phyloP scores from a whole-genome alignment of 129 eudicot genomes.

The Logfia minima region DNA sequence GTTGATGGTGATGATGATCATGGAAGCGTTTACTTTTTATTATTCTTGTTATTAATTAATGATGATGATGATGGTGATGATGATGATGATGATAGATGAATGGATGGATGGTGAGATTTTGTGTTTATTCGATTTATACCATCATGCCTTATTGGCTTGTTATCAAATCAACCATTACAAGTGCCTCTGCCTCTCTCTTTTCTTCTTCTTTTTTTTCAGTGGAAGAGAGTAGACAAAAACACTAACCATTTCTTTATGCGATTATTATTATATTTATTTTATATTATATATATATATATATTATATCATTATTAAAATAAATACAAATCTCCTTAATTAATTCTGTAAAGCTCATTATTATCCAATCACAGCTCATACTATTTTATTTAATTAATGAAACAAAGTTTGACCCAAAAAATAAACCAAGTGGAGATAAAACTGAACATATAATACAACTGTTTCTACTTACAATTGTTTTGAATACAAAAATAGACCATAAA shows the following conservation, averaged over 20 bases:
- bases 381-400: too few species aligned
- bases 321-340: background rate
- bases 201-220: background rate
- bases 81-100: background rate
- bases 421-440: background rate
- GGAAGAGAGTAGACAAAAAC: background rate
- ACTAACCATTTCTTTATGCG: background rate
- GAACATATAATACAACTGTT: background rate
- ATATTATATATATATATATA: too few species aligned
- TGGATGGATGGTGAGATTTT: background rate
- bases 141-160: too few species aligned
- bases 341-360: background rate
- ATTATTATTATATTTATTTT: background rate
- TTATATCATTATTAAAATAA: background rate
- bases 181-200: background rate
- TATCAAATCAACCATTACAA: background rate
- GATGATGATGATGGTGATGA: background rate
- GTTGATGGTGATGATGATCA: conserved; percentile 18
- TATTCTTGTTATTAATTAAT: background rate
- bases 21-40: conserved; percentile 51
- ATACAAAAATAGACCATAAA: too few species aligned
- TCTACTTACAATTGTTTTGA: background rate
- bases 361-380: background rate
- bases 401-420: background rate
- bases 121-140: too few species aligned